These are phyloP conservation scores for Polyporus arcularius DNA, from an alignment of 768 basidiomycete species.

Conservation along the genomic window DNA sequence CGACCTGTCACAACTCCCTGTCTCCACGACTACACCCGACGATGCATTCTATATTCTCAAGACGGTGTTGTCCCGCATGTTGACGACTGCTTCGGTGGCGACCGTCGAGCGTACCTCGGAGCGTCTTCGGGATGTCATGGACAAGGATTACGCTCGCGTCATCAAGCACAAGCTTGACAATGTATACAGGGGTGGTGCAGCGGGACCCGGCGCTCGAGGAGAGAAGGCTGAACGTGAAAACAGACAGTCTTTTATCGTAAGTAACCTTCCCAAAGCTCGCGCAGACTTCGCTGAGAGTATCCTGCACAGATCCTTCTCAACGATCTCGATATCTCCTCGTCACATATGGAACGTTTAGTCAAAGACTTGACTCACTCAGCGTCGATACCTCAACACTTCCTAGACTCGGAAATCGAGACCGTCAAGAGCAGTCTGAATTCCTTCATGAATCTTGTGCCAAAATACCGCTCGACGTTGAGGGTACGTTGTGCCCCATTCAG, in stretches of 20 bases:
- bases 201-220: slow-evolving; percentile 43
- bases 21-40: slow-evolving; percentile 80
- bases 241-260: slow-evolving; percentile 77
- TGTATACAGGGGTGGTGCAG: slow-evolving; percentile 60
- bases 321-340: slow-evolving; percentile 90
- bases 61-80: slow-evolving; percentile 70
- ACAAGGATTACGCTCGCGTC: slow-evolving; percentile 78
- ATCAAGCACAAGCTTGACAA: slow-evolving; percentile 88
- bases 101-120: slow-evolving; percentile 61
- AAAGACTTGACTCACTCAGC: slow-evolving; percentile 61
- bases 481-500: slow-evolving; percentile 40
- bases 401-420: slow-evolving; percentile 51
- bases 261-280: slow-evolving; percentile 29
- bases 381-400: slow-evolving; percentile 66
- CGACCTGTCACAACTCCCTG: slow-evolving; percentile 64
- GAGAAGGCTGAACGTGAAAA: slow-evolving; percentile 85
- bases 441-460: slow-evolving; percentile 55
- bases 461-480: slow-evolving; percentile 73
- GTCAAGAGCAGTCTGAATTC: slow-evolving; percentile 51
- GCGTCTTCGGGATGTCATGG: slow-evolving; percentile 72
- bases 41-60: slow-evolving; percentile 97
- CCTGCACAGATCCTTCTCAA: slow-evolving; percentile 76
- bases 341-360: slow-evolving; percentile 82
- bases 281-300: no score
- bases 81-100: slow-evolving; percentile 72